Percentiles rank a stretch among this genome's conserved stretches.
phyloP scores from a whole-genome alignment of 805 yeast species.

The Blastobotrys terrestris region DNA sequence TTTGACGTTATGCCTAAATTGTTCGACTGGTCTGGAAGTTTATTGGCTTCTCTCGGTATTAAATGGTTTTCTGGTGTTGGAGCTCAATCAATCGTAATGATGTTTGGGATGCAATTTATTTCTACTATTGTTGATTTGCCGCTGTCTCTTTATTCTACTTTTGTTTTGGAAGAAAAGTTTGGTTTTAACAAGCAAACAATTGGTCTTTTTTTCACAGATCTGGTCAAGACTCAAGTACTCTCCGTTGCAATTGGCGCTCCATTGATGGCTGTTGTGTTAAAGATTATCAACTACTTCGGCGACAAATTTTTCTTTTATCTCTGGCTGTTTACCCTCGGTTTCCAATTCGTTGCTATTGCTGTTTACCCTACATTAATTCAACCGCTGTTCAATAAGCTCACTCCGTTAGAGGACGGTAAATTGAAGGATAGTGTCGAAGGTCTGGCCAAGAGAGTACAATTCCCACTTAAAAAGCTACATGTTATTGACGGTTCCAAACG shows the following conservation, averaged over 20 bases:
- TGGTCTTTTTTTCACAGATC: constrained; percentile 66
- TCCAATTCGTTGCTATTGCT: constrained; percentile 70
- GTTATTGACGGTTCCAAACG: constrained; percentile 97
- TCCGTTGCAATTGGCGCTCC: constrained; percentile 62
- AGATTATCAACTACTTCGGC: constrained; percentile 75
- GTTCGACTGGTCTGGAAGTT: constrained; percentile 46
- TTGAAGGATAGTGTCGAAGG: constrained; percentile 74
- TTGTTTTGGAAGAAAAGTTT: constrained; percentile 84
- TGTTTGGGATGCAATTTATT: constrained; percentile 44
- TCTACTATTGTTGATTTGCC: constrained; percentile 60
- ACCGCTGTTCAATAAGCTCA: constrained; percentile 87
- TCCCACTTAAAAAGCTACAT: constrained; percentile 80
- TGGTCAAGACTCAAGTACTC: constrained; percentile 53
- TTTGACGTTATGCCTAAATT: constrained; percentile 59
- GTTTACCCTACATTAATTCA: constrained; percentile 79
- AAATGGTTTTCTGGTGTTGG: constrained; percentile 46
- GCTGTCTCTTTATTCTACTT: constrained; percentile 64
- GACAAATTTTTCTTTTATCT: constrained; percentile 76
- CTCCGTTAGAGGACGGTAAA: constrained; percentile 87
- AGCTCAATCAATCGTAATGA: constrained; percentile 65
- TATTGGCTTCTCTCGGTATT: constrained; percentile 27
- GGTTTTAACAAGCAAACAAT: constrained; percentile 88
- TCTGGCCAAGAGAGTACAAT: constrained; percentile 65
- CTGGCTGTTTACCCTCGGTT: constrained; percentile 60
- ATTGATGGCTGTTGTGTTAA: constrained; percentile 64